Evolutionary conservation across 768 basidiomycete species (phyloP).

Genomic region (Leccinum arenicola): DNA sequence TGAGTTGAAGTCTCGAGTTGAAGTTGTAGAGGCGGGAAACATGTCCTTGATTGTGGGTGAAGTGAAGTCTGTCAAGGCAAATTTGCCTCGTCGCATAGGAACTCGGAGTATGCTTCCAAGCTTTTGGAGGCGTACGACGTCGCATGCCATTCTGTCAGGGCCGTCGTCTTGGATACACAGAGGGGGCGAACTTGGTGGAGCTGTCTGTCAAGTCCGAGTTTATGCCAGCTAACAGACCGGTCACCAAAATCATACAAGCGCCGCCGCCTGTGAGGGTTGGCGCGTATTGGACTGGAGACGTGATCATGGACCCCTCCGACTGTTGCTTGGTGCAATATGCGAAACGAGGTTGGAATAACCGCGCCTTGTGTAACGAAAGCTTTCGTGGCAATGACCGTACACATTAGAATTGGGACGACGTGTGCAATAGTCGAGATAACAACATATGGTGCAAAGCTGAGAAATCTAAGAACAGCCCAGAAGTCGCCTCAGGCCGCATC

Average conservation of each 20-base stretch:
- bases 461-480: neutral
- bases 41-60: neutral
- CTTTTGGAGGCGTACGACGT: neutral
- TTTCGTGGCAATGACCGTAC: neutral
- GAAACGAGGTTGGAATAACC: neutral
- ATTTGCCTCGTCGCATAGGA: neutral
- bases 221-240: neutral
- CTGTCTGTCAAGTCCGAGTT: neutral
- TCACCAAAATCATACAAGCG: neutral
- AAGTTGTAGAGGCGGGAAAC: neutral
- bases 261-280: neutral
- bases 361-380: neutral
- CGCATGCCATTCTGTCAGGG: neutral
- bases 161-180: neutral
- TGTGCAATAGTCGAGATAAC: neutral
- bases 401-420: neutral
- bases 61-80: neutral
- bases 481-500: neutral
- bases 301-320: neutral
- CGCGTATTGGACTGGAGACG: neutral
- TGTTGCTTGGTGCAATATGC: neutral
- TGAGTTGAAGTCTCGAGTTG: neutral
- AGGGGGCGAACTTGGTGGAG: neutral
- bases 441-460: neutral
- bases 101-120: neutral